phyloP scores from a whole-genome alignment of 495 filamentous ascomycete genomes.

The Acidiella bohemica region DNA sequence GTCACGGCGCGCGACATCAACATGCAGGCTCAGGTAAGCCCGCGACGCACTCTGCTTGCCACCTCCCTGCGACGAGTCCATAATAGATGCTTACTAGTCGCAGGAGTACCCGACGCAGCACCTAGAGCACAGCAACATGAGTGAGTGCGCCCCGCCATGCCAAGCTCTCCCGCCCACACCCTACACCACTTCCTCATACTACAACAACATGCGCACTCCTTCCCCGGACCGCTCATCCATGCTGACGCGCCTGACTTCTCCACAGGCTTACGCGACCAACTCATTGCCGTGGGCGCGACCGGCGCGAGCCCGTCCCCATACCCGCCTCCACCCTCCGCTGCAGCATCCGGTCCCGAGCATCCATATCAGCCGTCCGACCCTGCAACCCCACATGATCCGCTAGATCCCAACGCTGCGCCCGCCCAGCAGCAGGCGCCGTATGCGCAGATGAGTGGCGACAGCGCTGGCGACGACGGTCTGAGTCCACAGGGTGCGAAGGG shows the following conservation, averaged over 20 bases:
- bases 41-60: too few relatives aligned
- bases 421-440: conserved; percentile 13
- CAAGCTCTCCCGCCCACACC: too few relatives aligned
- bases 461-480: conserved; percentile 22
- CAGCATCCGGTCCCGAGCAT: conserved; percentile 2
- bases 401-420: conserved; percentile 29
- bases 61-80: too few relatives aligned
- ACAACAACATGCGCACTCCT: too few relatives aligned
- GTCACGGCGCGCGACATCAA: too few relatives aligned
- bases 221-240: too few relatives aligned
- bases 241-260: not conserved
- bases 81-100: too few relatives aligned
- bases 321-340: conserved; percentile 9
- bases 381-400: conserved; percentile 25
- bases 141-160: too few relatives aligned
- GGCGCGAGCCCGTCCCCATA: conserved; percentile 11
- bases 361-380: conserved; percentile 15
- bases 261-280: conserved; percentile 31
- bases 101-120: too few relatives aligned
- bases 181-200: too few relatives aligned
- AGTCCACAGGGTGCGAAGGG: conserved; percentile 30
- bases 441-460: conserved; percentile 24
- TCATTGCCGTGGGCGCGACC: conserved; percentile 27
- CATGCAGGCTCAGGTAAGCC: too few relatives aligned
- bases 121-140: too few relatives aligned